phyloP scores from a whole-genome alignment of 192 early-diverging fungal species.

The Diversispora eburnea region DNA sequence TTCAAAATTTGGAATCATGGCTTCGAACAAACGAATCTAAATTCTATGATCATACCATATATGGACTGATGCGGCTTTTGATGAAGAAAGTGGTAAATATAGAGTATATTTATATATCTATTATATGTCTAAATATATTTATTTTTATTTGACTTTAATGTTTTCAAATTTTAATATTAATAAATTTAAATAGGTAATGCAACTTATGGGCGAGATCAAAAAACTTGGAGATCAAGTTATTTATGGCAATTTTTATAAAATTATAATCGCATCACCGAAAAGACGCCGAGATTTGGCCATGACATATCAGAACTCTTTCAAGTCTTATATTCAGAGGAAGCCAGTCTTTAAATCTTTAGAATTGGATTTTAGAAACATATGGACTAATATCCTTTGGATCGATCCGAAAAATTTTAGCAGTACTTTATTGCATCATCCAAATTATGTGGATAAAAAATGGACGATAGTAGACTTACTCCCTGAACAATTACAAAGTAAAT shows the following conservation, averaged over 20 bases:
- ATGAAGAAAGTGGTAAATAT: slow-evolving; percentile 1
- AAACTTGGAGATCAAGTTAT: not conserved
- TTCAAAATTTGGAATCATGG: not conserved
- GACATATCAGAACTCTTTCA: too few relatives aligned
- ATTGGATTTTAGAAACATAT: too few relatives aligned
- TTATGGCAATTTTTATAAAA: not conserved
- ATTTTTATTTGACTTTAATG: not conserved
- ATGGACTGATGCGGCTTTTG: not conserved
- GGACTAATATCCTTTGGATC: too few relatives aligned
- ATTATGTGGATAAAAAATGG: too few relatives aligned
- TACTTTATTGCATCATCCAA: too few relatives aligned
- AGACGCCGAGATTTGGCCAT: too few relatives aligned
- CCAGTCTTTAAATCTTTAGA: too few relatives aligned
- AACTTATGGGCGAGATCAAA: not conserved
- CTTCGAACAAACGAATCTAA: slow-evolving; percentile 1
- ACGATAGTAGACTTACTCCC: too few relatives aligned
- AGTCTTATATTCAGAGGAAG: too few relatives aligned
- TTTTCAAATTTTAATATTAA: not conserved
- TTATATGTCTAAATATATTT: not conserved
- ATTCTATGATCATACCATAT: not conserved
- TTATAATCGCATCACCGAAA: not conserved
- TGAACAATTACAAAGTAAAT: too few relatives aligned
- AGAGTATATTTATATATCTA: not conserved
- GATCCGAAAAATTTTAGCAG: too few relatives aligned
- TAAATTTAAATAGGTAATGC: not conserved